Percentiles rank a stretch among this genome's conserved stretches.
These are phyloP conservation scores for Coemansia pectinata DNA, from an alignment of 192 early-diverging fungal species.

Conservation along the genomic window DNA sequence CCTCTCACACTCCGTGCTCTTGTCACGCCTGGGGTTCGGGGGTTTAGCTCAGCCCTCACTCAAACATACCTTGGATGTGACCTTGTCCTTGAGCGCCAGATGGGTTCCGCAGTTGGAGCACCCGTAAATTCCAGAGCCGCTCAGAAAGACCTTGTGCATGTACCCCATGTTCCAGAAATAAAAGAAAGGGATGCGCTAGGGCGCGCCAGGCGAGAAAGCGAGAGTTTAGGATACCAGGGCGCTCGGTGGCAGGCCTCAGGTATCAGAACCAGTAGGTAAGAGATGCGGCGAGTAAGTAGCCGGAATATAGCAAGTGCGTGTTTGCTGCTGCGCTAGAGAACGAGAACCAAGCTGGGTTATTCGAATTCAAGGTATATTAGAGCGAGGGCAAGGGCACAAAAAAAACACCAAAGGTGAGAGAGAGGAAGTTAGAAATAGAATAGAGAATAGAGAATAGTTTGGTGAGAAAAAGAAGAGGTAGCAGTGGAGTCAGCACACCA, in stretches of 20 bases:
- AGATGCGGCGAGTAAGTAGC: not conserved
- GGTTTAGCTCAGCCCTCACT: not conserved
- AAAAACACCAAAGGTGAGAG: not conserved
- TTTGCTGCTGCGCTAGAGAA: not conserved
- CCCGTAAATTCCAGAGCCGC: slow-evolving; percentile 37
- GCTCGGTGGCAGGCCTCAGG: not conserved
- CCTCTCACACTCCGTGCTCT: not conserved
- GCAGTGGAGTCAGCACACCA: not conserved
- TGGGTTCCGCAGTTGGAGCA: slow-evolving; percentile 52
- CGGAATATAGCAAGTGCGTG: not conserved
- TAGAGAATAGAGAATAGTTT: no score
- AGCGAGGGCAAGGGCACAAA: not conserved
- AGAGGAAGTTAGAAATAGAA: no score
- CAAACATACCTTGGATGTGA: slow-evolving; percentile 42
- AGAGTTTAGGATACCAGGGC: not conserved
- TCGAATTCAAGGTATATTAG: not conserved
- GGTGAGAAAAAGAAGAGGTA: not conserved
- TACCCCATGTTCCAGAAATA: slow-evolving; percentile 38
- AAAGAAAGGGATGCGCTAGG: not conserved
- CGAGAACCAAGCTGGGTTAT: not conserved
- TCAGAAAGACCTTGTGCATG: slow-evolving; percentile 50
- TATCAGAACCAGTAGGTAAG: not conserved
- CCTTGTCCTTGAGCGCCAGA: slow-evolving; percentile 30
- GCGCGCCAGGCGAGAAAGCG: not conserved
- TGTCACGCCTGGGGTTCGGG: not conserved